Evolutionary conservation across 176 grass and related monocot species (phyloP).

Genomic region (Rhynchospora breviuscula): DNA sequence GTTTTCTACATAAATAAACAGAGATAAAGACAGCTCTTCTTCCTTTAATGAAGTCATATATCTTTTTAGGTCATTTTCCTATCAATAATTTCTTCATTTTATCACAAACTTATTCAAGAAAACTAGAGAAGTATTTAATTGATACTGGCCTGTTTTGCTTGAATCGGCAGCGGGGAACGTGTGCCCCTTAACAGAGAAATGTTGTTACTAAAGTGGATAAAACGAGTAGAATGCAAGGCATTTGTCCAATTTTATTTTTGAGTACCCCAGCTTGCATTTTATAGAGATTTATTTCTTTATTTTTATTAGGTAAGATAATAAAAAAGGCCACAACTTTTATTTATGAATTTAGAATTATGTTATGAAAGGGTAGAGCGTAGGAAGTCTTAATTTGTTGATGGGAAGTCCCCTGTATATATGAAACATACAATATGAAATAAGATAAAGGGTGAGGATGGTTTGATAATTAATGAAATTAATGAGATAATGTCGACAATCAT

Average conservation of each 20-base stretch:
- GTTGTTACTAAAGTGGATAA: neutral
- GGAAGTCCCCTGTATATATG: too few relatives aligned
- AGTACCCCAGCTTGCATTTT: neutral
- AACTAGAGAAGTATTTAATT: neutral
- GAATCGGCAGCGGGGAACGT: neutral
- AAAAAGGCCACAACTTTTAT: too few relatives aligned
- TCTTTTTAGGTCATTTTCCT: neutral
- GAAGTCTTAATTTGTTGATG: too few relatives aligned
- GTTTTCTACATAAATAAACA: neutral
- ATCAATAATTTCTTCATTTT: neutral
- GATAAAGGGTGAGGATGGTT: too few relatives aligned
- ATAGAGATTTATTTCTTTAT: neutral
- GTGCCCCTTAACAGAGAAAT: neutral
- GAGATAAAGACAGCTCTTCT: neutral
- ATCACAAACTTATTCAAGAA: neutral
- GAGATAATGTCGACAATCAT: too few relatives aligned
- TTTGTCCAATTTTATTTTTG: neutral
- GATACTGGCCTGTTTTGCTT: neutral
- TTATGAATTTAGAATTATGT: too few relatives aligned
- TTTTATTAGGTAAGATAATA: too few relatives aligned
- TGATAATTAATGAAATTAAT: too few relatives aligned
- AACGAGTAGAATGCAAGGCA: neutral
- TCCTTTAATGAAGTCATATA: neutral
- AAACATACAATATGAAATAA: too few relatives aligned
- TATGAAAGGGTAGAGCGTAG: too few relatives aligned